A percentile compares a stretch with the other conserved stretches of the same genome.
phyloP scores from a whole-genome alignment of 371 early-diverging fungal species.

The Haplosporangium sp. region DNA sequence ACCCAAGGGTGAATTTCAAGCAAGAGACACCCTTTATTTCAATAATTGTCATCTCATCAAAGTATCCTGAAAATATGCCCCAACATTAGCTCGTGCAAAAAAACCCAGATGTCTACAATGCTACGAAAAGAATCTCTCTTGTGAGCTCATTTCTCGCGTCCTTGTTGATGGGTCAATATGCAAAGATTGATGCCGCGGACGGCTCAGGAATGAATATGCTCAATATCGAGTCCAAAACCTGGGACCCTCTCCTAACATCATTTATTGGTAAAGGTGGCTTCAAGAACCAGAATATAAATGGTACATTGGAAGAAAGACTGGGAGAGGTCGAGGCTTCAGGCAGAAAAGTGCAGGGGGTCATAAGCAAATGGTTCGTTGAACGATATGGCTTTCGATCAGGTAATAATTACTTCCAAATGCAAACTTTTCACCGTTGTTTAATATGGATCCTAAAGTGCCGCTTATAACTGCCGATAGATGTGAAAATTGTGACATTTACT shows the following conservation, averaged over 20 bases:
- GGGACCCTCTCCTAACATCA: constrained; percentile 59
- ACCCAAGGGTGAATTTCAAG: constrained; percentile 3
- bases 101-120: constrained; percentile 25
- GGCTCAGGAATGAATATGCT: constrained; percentile 88
- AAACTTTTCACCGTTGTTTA: neutral
- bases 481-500: constrained; percentile 76
- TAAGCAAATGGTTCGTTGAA: constrained; percentile 56
- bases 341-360: constrained; percentile 32
- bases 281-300: neutral
- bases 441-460: neutral
- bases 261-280: constrained; percentile 37
- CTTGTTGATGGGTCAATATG: constrained; percentile 70
- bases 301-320: constrained; percentile 35
- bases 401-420: constrained; percentile 25
- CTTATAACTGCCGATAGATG: constrained; percentile 53
- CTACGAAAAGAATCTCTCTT: constrained; percentile 72
- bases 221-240: constrained; percentile 69
- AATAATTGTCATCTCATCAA: neutral
- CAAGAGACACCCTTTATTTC: neutral
- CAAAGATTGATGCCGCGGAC: constrained; percentile 80
- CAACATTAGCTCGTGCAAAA: constrained; percentile 20
- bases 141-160: constrained; percentile 81
- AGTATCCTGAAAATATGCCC: neutral
- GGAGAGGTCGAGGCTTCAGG: constrained; percentile 55
- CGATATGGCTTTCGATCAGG: constrained; percentile 64